Evolutionary conservation across 768 basidiomycete species (phyloP), one percentile per base, ranked within the genome.

Genomic region (Mycena leptocephala): DNA sequence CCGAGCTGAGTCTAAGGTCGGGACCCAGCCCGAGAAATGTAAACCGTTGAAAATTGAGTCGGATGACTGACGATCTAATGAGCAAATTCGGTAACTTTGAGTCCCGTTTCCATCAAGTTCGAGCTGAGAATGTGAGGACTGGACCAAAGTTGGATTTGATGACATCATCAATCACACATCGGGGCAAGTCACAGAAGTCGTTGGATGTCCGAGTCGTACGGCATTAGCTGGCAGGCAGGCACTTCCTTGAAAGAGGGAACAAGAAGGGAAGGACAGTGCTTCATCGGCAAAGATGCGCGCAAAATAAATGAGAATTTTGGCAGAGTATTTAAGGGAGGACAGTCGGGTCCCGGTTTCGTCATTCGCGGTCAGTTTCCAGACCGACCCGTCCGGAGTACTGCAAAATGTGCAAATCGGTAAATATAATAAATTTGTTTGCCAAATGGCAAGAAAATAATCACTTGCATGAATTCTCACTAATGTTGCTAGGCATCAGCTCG

Each of bases 201-300:
- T n/a, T n/a, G n/a, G n/a, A 18, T 28, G 16, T 56, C 59, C 59
- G 59, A 61, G 30, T 61, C 37, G 59, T 61, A 61, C 30, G 59
- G 59, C 13, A 37, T 61, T 37, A 61, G 59, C 33, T 35, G 59
- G 20, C 59, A 35, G 59, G 59, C 59, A 61, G 33, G 32, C 35
- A 61, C 33, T 61, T 61, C 35, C 5, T 24, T 53, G n/a, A 24
- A 53, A 53, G 53, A 56, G 14, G 28, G 53, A 56, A 56, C 53
- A 56, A 56, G 56, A 58, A 61, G 59, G 33, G 35, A 33, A 22
- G 48, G 33, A 67, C 66, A 55, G 66, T 37, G 66, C 66, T 33
- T n/a, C n/a, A 37, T 55, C 66, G 66, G 66, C 51, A 67, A 55
- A 51, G 66, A 67, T 67, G 51, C 14, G 51, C 37, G 35, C 51